Evolutionary conservation across 345 rosid species (phyloP).

Genomic region (Lagerstroemia speciosa): DNA sequence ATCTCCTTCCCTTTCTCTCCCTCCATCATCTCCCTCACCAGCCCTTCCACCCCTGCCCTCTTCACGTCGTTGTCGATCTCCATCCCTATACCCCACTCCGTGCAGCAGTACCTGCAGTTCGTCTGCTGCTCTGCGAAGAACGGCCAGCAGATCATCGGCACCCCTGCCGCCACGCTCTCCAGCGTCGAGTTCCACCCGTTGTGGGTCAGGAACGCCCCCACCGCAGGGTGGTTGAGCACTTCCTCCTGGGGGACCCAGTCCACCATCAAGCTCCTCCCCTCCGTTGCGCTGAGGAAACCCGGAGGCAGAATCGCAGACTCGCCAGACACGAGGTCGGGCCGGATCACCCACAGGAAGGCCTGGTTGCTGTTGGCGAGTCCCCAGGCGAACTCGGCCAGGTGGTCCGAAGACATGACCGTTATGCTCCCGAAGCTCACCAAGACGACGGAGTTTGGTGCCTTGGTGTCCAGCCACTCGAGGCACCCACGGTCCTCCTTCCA

Average conservation of each 20-base stretch:
- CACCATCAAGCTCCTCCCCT: slow-evolving; percentile 27
- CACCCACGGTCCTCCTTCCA: slow-evolving; percentile 52
- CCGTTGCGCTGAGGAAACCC: slow-evolving; percentile 28
- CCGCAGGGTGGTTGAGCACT: slow-evolving; percentile 37
- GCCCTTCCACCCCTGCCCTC: slow-evolving; percentile 36
- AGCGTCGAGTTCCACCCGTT: slow-evolving; percentile 58
- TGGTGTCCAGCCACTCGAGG: slow-evolving; percentile 40
- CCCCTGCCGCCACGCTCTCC: slow-evolving; percentile 36
- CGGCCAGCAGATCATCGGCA: slow-evolving; percentile 59
- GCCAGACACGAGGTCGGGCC: slow-evolving; percentile 47
- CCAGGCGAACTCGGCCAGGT: slow-evolving; percentile 55
- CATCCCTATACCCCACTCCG: slow-evolving; percentile 52
- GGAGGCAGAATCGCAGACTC: slow-evolving; percentile 30
- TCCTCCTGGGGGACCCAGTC: slow-evolving; percentile 53
- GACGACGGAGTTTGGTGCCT: slow-evolving; percentile 35
- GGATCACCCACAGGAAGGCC: slow-evolving; percentile 44
- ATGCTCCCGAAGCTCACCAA: slow-evolving; percentile 63
- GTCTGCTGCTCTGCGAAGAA: slow-evolving; percentile 61
- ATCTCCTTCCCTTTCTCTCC: slow-evolving; percentile 45
- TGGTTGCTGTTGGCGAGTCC: slow-evolving; percentile 49
- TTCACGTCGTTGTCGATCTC: slow-evolving; percentile 48
- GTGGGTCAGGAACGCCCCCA: slow-evolving; percentile 54
- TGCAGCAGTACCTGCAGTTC: slow-evolving; percentile 36
- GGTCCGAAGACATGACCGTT: slow-evolving; percentile 32
- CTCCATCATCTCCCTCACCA: slow-evolving; percentile 45